Evolutionary conservation across 2,329 filamentous ascomycete species (phyloP), one percentile per base, ranked within the genome.

Genomic region (Xylaria sp.): DNA sequence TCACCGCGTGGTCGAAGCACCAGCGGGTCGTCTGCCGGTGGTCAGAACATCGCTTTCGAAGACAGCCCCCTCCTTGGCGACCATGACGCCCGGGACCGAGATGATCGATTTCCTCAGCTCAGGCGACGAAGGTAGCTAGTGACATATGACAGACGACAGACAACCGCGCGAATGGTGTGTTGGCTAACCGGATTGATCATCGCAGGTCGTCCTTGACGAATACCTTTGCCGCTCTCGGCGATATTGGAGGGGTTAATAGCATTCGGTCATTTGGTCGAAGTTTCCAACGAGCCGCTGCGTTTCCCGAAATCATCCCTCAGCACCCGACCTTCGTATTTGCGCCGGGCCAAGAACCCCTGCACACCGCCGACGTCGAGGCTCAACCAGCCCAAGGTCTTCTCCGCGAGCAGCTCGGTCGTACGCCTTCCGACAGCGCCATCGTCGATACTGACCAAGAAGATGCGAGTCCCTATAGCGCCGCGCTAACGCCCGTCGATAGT

Each of bases 261-360:
- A 92, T 98, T 75, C 91, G 96, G 77, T 97, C 94, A 76, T 98
- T 98, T 79, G 93, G 94, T 54, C 89, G 92, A 69, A 97, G 93
- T 75, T 97, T 94, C 92, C 93, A 95, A 81, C 90, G 95, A 79
- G 95, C 95, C 46, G 94, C 94, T 31, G 91, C 88, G 66, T 98
- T 98, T 80, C 88, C 90, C 72, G 94, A 98, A 79, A 93, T 97
- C 74, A 91, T 96, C 41, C 93, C 94, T 5, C 90, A 92, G 64
- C 89, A 90, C 18, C 90, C 90, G 15, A 91, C 92, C 41, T 94
- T 97, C 78, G 85, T 93, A 62, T 87, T 90, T 71, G 86, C 86
- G 1, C 84, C 88, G 51, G 88, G 89, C 52, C 86, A 88, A 68
- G 82, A 82, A 41, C 82, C 83, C 23, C 77, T 82, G n/a, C 78